Evolutionary conservation across 805 yeast genomes (phyloP).

Genomic region (Metschnikowia koreensis): DNA sequence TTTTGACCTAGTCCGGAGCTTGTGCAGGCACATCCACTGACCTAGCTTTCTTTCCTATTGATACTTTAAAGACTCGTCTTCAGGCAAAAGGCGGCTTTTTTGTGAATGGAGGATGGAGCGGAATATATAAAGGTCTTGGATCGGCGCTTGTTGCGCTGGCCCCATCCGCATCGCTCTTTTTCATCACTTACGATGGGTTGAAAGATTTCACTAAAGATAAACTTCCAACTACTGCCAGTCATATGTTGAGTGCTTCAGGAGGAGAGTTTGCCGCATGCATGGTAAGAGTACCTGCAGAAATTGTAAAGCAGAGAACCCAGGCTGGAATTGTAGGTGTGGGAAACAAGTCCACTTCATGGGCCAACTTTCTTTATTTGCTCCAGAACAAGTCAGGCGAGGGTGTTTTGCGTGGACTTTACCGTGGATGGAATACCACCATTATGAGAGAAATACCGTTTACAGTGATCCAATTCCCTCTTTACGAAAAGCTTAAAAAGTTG

Average conservation of each 20-base stretch:
- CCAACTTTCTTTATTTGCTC: conserved; percentile 62
- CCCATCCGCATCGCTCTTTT: conserved; percentile 55
- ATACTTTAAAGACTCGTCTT: conserved; percentile 87
- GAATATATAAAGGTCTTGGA: conserved; percentile 89
- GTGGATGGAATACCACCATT: conserved; percentile 93
- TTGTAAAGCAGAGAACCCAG: conserved; percentile 92
- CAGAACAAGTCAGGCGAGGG: conserved; percentile 77
- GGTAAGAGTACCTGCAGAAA: conserved; percentile 96
- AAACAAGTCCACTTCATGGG: conserved; percentile 55
- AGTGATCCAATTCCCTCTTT: conserved; percentile 89
- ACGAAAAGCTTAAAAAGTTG: conserved; percentile 71
- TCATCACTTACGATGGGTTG: conserved; percentile 76
- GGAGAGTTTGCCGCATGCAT: conserved; percentile 94
- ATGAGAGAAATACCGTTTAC: conserved; percentile 97
- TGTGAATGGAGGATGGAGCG: conserved; percentile 87
- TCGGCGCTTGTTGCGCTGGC: conserved; percentile 94
- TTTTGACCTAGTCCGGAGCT: conserved; percentile 63
- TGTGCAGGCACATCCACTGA: conserved; percentile 97
- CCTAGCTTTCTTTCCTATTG: conserved; percentile 92
- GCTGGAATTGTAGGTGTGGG: conserved; percentile 36
- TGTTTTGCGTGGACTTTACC: conserved; percentile 68
- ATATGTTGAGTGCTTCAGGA: conserved; percentile 82
- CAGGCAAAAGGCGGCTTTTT: conserved; percentile 97
- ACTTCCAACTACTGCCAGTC: conserved; percentile 44
- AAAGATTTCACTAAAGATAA: conserved; percentile 45